phyloP scores from a whole-genome alignment of 1,284 basidiomycete genomes.

The Coniferiporia weirii region DNA sequence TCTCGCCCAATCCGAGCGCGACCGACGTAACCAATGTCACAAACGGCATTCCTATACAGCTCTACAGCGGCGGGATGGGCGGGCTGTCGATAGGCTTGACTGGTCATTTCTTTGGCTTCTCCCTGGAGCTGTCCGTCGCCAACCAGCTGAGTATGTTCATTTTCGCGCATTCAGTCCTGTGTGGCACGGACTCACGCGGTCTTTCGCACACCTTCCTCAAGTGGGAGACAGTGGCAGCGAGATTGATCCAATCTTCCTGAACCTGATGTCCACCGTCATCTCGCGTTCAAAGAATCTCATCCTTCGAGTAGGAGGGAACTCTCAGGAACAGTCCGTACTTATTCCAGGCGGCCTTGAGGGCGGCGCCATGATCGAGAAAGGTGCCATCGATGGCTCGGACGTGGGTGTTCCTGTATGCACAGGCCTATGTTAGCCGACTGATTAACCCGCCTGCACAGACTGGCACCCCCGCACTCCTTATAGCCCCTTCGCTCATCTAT shows the following conservation, averaged over 20 bases:
- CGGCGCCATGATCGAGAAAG: constrained; percentile 47
- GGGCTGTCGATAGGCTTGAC: constrained; percentile 22
- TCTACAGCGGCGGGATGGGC: constrained; percentile 13
- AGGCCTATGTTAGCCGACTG: not conserved
- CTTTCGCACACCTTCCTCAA: not conserved
- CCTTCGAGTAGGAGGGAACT: constrained; percentile 74
- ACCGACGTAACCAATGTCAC: not conserved
- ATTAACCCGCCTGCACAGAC: constrained; percentile 22
- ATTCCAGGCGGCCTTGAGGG: constrained; percentile 38
- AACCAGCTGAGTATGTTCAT: constrained; percentile 28
- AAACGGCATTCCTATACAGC: not conserved
- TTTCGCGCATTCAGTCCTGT: not conserved
- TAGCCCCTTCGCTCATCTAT: constrained; percentile 38
- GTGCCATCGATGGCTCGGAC: constrained; percentile 34
- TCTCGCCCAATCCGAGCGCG: not conserved
- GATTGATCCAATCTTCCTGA: constrained; percentile 63
- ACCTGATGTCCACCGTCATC: constrained; percentile 64
- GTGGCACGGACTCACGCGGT: not conserved
- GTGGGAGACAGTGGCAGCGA: constrained; percentile 19
- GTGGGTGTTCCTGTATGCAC: constrained; percentile 28
- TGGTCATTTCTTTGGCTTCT: constrained; percentile 40
- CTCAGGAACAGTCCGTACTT: constrained; percentile 58
- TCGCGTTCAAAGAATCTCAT: constrained; percentile 53
- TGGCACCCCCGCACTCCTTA: constrained; percentile 38
- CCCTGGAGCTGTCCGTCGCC: constrained; percentile 39